A percentile compares a stretch with the other conserved stretches of the same genome.
Evolutionary conservation across 768 basidiomycete genomes (phyloP).

Genomic region (Boletus sp.): DNA sequence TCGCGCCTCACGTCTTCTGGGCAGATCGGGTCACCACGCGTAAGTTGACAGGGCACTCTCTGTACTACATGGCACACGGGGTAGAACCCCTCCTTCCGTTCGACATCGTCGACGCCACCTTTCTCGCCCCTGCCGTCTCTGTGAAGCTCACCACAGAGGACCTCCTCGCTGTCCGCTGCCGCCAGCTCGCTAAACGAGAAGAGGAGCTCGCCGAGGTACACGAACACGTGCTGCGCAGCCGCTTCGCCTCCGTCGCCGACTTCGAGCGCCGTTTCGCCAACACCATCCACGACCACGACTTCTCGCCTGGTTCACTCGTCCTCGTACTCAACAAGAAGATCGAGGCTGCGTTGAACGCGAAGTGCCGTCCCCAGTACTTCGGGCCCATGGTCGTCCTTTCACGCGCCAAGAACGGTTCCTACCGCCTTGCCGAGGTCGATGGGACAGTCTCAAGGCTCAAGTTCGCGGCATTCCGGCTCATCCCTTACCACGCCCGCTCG

Average conservation of each 20-base stretch:
- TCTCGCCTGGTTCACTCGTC: slow-evolving; percentile 28
- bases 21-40: not conserved
- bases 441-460: not conserved
- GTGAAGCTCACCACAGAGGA: not conserved
- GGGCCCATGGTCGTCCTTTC: not conserved
- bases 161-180: not conserved
- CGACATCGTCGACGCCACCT: not conserved
- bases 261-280: not conserved
- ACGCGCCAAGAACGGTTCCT: not conserved
- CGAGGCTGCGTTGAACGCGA: slow-evolving; percentile 3
- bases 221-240: not conserved
- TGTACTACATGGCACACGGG: not conserved
- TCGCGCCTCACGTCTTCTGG: too few species aligned
- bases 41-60: not conserved
- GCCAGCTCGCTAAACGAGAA: not conserved
- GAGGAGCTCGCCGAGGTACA: not conserved
- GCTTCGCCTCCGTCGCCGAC: not conserved
- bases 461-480: slow-evolving; percentile 12
- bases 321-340: slow-evolving; percentile 29
- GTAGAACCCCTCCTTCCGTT: not conserved
- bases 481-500: not conserved
- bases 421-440: slow-evolving; percentile 13
- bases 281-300: slow-evolving; percentile 18
- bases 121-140: not conserved
- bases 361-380: not conserved